Evolutionary conservation across 192 early-diverging fungal genomes (phyloP).

Genomic region (Irineochytrium annulatum): DNA sequence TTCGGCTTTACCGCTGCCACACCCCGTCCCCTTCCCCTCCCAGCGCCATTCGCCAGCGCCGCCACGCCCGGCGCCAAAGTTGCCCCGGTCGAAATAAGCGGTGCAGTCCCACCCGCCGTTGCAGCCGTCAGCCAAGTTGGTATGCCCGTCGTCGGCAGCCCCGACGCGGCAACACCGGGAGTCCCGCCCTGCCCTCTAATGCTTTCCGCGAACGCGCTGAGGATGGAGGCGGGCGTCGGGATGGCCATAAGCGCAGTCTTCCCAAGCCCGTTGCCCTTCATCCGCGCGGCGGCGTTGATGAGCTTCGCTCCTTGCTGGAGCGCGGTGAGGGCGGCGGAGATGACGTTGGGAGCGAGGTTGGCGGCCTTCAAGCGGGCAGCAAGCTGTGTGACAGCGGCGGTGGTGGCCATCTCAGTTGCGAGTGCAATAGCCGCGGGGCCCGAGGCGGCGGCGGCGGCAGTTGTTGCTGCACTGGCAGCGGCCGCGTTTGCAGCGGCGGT

Average conservation of each 20-base stretch:
- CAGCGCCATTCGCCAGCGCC: too few relatives aligned
- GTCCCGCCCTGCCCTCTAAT: too few relatives aligned
- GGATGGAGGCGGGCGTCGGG: conserved; percentile 9
- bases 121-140: too few relatives aligned
- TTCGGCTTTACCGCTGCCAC: too few relatives aligned
- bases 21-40: too few relatives aligned
- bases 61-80: too few relatives aligned
- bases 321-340: conserved; percentile 14
- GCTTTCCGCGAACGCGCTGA: conserved; percentile 12
- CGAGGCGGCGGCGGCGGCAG: conserved; percentile 8
- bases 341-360: neutral
- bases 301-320: conserved; percentile 16
- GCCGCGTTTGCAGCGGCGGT: neutral
- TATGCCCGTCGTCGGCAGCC: too few relatives aligned
- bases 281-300: conserved; percentile 10
- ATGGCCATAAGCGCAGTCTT: neutral
- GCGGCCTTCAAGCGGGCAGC: neutral
- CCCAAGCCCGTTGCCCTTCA: too few relatives aligned
- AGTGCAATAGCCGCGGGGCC: conserved; percentile 7
- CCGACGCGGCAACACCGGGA: too few relatives aligned
- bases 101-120: too few relatives aligned
- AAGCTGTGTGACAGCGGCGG: too few relatives aligned
- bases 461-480: neutral
- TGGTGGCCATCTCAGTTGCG: conserved; percentile 16
- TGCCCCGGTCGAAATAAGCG: too few relatives aligned